These are phyloP conservation scores for Penicillium griseofulvum DNA, from an alignment of 2,329 filamentous ascomycete genomes.

Conservation along the genomic window DNA sequence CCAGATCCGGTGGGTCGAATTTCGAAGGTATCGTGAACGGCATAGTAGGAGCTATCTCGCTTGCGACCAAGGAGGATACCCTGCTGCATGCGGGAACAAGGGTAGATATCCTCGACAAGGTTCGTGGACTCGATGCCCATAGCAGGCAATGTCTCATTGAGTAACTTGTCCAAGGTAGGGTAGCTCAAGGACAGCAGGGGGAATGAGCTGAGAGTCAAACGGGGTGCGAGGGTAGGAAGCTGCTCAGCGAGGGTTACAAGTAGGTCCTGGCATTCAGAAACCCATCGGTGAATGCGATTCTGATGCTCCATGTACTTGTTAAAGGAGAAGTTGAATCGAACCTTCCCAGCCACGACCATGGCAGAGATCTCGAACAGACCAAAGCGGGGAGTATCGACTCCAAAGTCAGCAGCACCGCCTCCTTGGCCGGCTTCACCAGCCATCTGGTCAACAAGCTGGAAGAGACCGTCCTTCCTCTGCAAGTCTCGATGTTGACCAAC, in stretches of 20 bases:
- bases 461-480: conserved; percentile 46
- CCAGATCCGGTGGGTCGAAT: conserved; percentile 19
- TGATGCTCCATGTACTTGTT: conserved; percentile 51
- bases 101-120: conserved; percentile 45
- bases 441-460: conserved; percentile 46
- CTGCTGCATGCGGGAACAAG: conserved; percentile 41
- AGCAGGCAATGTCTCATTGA: conserved; percentile 36
- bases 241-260: conserved; percentile 31
- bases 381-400: conserved; percentile 46
- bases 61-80: conserved; percentile 36
- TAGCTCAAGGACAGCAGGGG: conserved; percentile 48
- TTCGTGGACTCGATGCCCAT: conserved; percentile 34
- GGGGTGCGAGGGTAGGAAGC: conserved; percentile 25
- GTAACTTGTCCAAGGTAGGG: conserved; percentile 38
- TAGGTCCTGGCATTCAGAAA: conserved; percentile 37
- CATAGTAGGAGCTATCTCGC: conserved; percentile 36
- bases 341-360: conserved; percentile 46
- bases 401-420: conserved; percentile 48
- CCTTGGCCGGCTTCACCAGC: conserved; percentile 47
- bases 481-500: conserved; percentile 43
- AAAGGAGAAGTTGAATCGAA: conserved; percentile 53
- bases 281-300: conserved; percentile 44
- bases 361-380: conserved; percentile 55
- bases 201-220: conserved; percentile 44
- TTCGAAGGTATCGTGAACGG: conserved; percentile 40